A percentile compares a stretch with the other conserved stretches of the same genome.
Conservation (phyloP, 2,329 filamentous ascomycete genomes). For the Fusarium pseudoanthophilum region DNA sequence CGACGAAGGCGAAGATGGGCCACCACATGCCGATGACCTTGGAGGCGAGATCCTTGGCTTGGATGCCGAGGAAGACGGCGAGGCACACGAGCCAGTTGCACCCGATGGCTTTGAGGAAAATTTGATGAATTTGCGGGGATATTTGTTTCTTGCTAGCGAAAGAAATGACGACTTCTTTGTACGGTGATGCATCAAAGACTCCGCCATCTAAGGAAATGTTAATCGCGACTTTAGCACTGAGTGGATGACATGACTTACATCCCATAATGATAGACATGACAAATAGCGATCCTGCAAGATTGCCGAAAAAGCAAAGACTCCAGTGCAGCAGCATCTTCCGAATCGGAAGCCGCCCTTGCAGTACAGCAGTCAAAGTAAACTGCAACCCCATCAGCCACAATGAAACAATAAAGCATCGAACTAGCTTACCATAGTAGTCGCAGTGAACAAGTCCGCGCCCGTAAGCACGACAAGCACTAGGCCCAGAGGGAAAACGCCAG, state of each 20-base stretch:
- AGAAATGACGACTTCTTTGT: constrained; percentile 55
- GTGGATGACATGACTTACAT: constrained; percentile 11
- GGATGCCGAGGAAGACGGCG: constrained; percentile 59
- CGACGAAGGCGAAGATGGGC: constrained; percentile 65
- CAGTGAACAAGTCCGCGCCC: constrained; percentile 38
- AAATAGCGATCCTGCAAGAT: constrained; percentile 60
- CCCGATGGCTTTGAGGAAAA: constrained; percentile 65
- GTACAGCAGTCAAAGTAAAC: constrained; percentile 40
- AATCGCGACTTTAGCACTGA: rapidly evolving
- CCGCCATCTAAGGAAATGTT: constrained; percentile 50
- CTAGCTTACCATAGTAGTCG: constrained; percentile 35
- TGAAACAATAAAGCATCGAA: rapidly evolving
- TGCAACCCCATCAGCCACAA: not conserved
- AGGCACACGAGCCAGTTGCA: constrained; percentile 69
- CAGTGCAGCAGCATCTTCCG: constrained; percentile 50
- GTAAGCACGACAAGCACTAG: constrained; percentile 36
- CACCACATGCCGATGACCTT: constrained; percentile 68
- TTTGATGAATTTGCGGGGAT: constrained; percentile 59
- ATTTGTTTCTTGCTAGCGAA: constrained; percentile 62
- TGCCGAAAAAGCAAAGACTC: constrained; percentile 60
- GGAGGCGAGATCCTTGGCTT: constrained; percentile 61
- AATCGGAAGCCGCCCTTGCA: constrained; percentile 30
- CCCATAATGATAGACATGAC: constrained; percentile 60
- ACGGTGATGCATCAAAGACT: constrained; percentile 56
- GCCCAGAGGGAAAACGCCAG: constrained; percentile 38